Conservation (phyloP, 2,329 filamentous ascomycete species). For the Cercospora sojina region DNA sequence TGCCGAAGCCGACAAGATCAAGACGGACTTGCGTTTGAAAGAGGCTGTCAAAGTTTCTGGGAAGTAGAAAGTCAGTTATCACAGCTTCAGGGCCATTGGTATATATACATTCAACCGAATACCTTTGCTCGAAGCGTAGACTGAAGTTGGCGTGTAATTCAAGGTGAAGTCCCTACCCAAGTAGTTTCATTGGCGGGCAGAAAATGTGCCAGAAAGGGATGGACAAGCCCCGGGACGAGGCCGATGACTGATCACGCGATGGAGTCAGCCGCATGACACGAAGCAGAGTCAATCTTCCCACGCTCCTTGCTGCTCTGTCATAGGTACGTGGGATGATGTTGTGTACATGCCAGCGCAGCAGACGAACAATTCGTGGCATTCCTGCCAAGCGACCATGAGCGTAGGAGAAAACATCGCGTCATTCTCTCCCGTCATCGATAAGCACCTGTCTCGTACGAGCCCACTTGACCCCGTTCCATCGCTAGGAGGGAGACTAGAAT, state of each 20-base stretch:
- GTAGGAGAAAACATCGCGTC: slow-evolving; percentile 5
- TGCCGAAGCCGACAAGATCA: no score
- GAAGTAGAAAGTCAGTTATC: not conserved
- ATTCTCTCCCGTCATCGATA: slow-evolving; percentile 10
- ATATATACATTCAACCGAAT: not conserved
- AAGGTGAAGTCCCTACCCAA: not conserved
- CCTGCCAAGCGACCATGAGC: not conserved
- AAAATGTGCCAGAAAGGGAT: not conserved
- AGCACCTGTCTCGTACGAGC: not conserved
- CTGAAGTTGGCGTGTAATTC: not conserved
- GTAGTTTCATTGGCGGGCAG: slow-evolving; percentile 5
- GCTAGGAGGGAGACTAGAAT: not conserved
- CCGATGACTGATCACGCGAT: slow-evolving; percentile 6
- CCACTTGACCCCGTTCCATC: not conserved
- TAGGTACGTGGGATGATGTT: not conserved
- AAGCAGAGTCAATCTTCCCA: not conserved
- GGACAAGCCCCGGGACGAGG: not conserved
- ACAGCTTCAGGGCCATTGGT: not conserved
- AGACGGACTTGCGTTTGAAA: no score
- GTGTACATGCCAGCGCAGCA: not conserved
- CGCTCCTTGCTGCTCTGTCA: not conserved
- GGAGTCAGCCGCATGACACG: slow-evolving; percentile 4
- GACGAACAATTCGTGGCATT: not conserved
- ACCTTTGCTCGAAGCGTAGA: not conserved
- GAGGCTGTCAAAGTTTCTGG: no score